Evolutionary conservation across 306 rosid genomes (phyloP), one percentile per base, ranked within the genome.

Genomic region (Inga oerstediana): DNA sequence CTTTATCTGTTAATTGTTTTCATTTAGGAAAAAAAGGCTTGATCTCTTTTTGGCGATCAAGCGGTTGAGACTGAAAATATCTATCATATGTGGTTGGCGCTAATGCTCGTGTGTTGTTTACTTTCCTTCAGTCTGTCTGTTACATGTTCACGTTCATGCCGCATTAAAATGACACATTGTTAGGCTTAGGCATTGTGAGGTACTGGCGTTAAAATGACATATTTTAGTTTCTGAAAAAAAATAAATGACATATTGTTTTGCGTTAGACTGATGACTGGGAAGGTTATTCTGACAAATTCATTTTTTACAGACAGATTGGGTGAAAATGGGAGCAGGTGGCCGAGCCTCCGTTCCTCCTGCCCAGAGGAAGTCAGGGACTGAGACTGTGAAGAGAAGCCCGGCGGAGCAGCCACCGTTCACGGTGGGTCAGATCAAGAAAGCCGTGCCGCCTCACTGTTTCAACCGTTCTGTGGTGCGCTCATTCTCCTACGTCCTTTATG

Each of bases 301-400:
- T 16, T 44, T 71, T 71, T 81, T 12, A 51, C 83, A 46, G 64
- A 48, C 93, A 90, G 94, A 86, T 83, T 80, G 81, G 22, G 82
- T 79, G 88, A 83, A 80, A 83, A 93, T 95, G 98, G 99, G 98
- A 81, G 99, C 96, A 20, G 98, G 99, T 75, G 99, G 99, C 85
- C 90, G 94, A 74, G 83, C 96, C 89, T 77, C 91, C 49, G 89
- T 83, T 80, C 94, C 91, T 79, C 92, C 89, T 7, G 17, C 85
- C 52, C 35, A 14, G 73, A 81, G 89, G 88, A 91, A 89, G 69
- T 43, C 92, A 11, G 89, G 82, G 77, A 24, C 71, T 19, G 76
- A 46, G 17, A 1, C 3, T 24, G 2, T 72, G 59, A 45, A 24
- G 59, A 16, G 76, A 46, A 72, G 76, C 76, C 76, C 76, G 1